Percentiles rank a stretch among this genome's conserved stretches.
Conservation (phyloP, 1,139 yeast species). For the Kluyveromyces sp. region DNA sequence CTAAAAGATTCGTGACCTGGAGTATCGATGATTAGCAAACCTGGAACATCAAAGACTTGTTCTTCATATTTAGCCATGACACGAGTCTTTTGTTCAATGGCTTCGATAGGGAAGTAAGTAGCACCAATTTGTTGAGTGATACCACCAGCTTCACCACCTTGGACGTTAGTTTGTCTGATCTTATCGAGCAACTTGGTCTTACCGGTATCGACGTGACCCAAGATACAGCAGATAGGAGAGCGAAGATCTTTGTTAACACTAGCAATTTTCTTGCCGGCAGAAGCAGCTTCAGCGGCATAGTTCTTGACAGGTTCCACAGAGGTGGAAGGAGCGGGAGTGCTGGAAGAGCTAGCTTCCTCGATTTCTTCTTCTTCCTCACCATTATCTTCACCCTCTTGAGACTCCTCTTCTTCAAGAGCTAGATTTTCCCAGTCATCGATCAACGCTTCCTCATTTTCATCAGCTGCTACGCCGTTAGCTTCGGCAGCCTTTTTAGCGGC, state of each 20-base stretch:
- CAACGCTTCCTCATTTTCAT: conserved; percentile 45
- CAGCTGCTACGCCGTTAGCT: conserved; percentile 18
- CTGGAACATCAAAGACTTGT: conserved; percentile 89
- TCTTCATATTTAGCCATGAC: conserved; percentile 86
- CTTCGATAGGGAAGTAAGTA: conserved; percentile 95
- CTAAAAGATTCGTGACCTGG: conserved; percentile 99
- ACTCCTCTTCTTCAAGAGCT: conserved; percentile 49
- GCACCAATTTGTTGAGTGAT: conserved; percentile 99
- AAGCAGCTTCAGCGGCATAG: conserved; percentile 18
- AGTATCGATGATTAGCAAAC: conserved; percentile 91
- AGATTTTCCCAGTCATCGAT: conserved; percentile 64
- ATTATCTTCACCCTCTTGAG: conserved; percentile 20
- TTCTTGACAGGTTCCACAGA: conserved; percentile 26
- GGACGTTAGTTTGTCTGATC: conserved; percentile 97
- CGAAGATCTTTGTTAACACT: conserved; percentile 50
- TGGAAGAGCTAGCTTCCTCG: conserved; percentile 6
- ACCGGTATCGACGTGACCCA: conserved; percentile 99
- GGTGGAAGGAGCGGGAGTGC: conserved; percentile 1
- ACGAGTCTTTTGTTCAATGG: conserved; percentile 83
- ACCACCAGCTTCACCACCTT: conserved; percentile 99
- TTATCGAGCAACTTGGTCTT: conserved; percentile 93
- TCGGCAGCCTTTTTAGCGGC: conserved; percentile 18
- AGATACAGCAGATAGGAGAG: conserved; percentile 97
- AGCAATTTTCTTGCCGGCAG: conserved; percentile 6
- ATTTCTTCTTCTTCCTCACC: conserved; percentile 18